Base-by-base conservation (phyloP, 2,329 filamentous ascomycete genomes). In the Calonectria naviculata region DNA sequence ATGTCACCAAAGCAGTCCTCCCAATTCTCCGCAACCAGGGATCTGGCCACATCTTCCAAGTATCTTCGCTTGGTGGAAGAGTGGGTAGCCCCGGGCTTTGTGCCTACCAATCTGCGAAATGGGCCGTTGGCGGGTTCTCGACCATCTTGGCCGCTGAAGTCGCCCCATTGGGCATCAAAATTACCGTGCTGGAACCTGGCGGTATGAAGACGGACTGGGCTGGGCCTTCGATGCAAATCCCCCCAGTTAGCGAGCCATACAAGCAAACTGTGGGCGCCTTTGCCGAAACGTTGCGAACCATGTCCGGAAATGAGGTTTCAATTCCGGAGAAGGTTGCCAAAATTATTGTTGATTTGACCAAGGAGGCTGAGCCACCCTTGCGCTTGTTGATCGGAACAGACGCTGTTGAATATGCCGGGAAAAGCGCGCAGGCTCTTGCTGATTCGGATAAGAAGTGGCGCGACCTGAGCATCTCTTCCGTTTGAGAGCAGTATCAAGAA, bases 1-100 rank as follows among this genome's bases (percentile, higher is more conserved):
- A 88, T 52, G 86, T 90, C 1, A 90, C 89, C 6, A 84, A 82
- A 8, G 83, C 83, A 5, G 81, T 81, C 2, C 70, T 84, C 5
- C 80, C 83, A 2, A 77, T 83, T 0, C 74, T 86, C 73, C 77
- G 83, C 1, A 62, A 73, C 28, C 80, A 79, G 68, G 71, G 75
- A 4, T 75, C 73, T 2, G 70, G 81, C 71, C 78, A 81, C 28
- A 84, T 87, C 29, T 80, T 85, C 29, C 83, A 86, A 44, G 78
- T 86, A 6, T 85, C 84, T 0, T 82, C 79, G 1, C 65, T 85
- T 2, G 84, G 83, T 15, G 83, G 83, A 1, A 76, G 83, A 49
- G 24, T 81, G 2, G 81, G 81, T 24, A 75, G 77, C 0, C 81
- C 83, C 0, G 80, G 80, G 3, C 78, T 83, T 17, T 71, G 74